A percentile compares a stretch with the other conserved stretches of the same genome.
Conservation (phyloP, 345 rosid genomes). For the Brassica incana region DNA sequence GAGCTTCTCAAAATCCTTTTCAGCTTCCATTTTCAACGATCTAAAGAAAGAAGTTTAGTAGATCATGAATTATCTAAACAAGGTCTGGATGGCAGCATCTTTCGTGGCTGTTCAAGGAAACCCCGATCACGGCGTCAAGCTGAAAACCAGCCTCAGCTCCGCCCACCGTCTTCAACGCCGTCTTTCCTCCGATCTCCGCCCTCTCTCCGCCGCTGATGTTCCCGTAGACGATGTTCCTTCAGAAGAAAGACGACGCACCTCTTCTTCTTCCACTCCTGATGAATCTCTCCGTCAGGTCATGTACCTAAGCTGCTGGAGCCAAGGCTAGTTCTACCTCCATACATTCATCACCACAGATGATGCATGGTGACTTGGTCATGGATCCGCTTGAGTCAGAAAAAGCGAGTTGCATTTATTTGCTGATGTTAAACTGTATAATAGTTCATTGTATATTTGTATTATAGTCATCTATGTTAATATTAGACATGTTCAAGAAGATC, state of each 20-base stretch:
- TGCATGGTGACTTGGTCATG: neutral
- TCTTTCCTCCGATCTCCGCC: slow-evolving; percentile 55
- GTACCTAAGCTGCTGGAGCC: slow-evolving; percentile 95
- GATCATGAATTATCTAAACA: slow-evolving; percentile 43
- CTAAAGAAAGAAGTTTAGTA: neutral
- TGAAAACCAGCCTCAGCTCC: slow-evolving; percentile 49
- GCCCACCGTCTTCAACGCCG: slow-evolving; percentile 51
- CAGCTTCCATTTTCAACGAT: neutral
- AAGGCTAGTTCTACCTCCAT: slow-evolving; percentile 36
- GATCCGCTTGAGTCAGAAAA: slow-evolving; percentile 3
- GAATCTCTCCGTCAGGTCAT: slow-evolving; percentile 78
- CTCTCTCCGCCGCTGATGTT: slow-evolving; percentile 49
- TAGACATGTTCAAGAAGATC: slow-evolving; percentile 10
- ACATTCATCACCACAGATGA: neutral
- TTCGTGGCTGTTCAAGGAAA: slow-evolving; percentile 67
- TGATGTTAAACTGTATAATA: slow-evolving; percentile 28
- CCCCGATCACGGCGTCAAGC: slow-evolving; percentile 56
- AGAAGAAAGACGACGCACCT: slow-evolving; percentile 30
- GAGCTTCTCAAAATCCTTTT: neutral
- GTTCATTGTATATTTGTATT: neutral
- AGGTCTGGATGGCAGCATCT: slow-evolving; percentile 75
- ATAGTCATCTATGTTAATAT: slow-evolving; percentile 18
- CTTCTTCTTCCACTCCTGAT: slow-evolving; percentile 47
- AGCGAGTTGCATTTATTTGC: neutral
- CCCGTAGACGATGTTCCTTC: slow-evolving; percentile 21